phyloP scores from a whole-genome alignment of 2,329 filamentous ascomycete genomes.

The Ceratocystis cubensis region DNA sequence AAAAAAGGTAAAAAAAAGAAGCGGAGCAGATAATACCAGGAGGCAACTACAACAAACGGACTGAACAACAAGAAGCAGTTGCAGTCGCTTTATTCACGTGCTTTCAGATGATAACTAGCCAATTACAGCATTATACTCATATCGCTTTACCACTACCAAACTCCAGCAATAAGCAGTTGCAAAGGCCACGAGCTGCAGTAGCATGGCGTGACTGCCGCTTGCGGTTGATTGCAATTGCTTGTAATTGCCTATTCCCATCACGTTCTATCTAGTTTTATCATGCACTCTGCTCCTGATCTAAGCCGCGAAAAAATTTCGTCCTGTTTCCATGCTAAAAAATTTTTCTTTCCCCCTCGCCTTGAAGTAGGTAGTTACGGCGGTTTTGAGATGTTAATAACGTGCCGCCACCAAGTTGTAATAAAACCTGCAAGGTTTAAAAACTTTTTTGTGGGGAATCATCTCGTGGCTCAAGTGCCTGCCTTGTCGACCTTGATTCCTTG shows the following conservation, averaged over 20 bases:
- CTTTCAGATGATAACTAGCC: background rate
- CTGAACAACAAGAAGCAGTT: background rate
- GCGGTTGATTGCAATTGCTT: background rate
- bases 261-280: background rate
- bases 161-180: background rate
- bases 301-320: background rate
- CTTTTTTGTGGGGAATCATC: slow-evolving; percentile 15
- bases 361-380: background rate
- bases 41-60: slow-evolving; percentile 9
- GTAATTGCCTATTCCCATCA: background rate
- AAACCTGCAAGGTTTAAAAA: slow-evolving; percentile 3
- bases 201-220: background rate
- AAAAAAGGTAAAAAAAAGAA: background rate
- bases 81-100: background rate
- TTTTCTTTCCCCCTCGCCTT: background rate
- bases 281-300: background rate
- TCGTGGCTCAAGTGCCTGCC: slow-evolving; percentile 8
- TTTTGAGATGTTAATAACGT: slow-evolving; percentile 3
- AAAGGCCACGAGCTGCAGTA: background rate
- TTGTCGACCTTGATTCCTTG: slow-evolving; percentile 4
- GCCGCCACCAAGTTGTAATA: background rate
- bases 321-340: background rate
- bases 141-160: background rate
- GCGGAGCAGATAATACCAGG: slow-evolving; percentile 2
- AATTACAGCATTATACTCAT: background rate